phyloP scores from a whole-genome alignment of 306 rosid species.

The Casuarina cunninghamiana region DNA sequence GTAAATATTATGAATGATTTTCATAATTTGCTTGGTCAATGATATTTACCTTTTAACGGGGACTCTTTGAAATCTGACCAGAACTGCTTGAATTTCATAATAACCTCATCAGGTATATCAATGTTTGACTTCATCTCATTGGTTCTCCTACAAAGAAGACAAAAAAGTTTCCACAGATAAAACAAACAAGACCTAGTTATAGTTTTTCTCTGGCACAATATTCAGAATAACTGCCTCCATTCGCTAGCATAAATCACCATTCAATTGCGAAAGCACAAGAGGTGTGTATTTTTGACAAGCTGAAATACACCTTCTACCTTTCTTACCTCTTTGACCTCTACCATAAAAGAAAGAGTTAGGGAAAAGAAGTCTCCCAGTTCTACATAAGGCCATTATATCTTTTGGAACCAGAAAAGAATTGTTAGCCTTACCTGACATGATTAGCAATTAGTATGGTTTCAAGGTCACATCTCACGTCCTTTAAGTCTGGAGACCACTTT shows the following conservation, averaged over 20 bases:
- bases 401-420: constrained; percentile 7
- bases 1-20: neutral
- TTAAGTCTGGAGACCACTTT: constrained; percentile 92
- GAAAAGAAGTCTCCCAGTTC: neutral
- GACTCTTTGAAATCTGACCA: constrained; percentile 69
- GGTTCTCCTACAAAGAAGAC: constrained; percentile 61
- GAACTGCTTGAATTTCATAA: constrained; percentile 63
- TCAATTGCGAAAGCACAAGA: neutral
- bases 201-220: constrained; percentile 18
- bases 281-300: neutral
- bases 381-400: constrained; percentile 4
- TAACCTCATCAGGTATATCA: constrained; percentile 61
- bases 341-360: neutral
- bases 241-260: neutral
- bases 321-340: neutral
- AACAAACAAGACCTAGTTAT: neutral
- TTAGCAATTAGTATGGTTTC: constrained; percentile 88
- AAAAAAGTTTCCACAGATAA: neutral
- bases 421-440: constrained; percentile 58
- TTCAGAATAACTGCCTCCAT: constrained; percentile 12
- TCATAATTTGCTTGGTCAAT: constrained; percentile 18
- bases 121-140: constrained; percentile 80
- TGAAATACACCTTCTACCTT: neutral
- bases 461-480: constrained; percentile 94
- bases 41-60: constrained; percentile 79